Percentiles rank a stretch among this genome's conserved stretches.
Evolutionary conservation across 2,329 filamentous ascomycete species (phyloP).

Genomic region (Sporothrix protearum): DNA sequence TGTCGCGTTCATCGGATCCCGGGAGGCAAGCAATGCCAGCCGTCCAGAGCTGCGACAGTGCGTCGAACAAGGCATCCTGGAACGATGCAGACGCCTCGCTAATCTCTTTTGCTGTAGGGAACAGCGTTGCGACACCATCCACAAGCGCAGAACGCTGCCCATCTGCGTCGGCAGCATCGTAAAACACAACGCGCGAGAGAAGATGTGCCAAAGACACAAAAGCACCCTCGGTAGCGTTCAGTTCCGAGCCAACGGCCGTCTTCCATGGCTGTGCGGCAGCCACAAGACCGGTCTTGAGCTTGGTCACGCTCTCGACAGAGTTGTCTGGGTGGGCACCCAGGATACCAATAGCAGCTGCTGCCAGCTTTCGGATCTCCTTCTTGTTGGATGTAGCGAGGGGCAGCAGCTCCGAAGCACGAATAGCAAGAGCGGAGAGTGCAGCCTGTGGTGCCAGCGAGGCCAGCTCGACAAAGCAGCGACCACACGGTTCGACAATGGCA

Average conservation of each 20-base stretch:
- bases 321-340: conserved; percentile 63
- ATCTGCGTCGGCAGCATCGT: conserved; percentile 29
- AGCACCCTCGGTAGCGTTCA: conserved; percentile 47
- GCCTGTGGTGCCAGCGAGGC: conserved; percentile 39
- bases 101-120: conserved; percentile 28
- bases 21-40: conserved; percentile 40
- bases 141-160: neutral
- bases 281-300: conserved; percentile 46
- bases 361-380: conserved; percentile 60
- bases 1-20: conserved; percentile 19
- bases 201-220: conserved; percentile 46
- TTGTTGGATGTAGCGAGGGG: conserved; percentile 68
- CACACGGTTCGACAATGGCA: conserved; percentile 45
- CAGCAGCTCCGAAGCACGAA: conserved; percentile 51
- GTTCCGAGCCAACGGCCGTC: conserved; percentile 42
- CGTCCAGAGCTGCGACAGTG: conserved; percentile 44
- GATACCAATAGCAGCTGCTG: conserved; percentile 71
- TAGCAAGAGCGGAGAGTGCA: conserved; percentile 48
- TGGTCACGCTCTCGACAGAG: conserved; percentile 40
- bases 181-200: conserved; percentile 45
- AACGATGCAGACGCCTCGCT: conserved; percentile 34
- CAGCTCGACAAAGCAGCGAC: conserved; percentile 52
- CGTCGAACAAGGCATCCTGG: conserved; percentile 45
- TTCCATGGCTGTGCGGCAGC: conserved; percentile 50
- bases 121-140: neutral